Evolutionary conservation across 306 rosid genomes (phyloP), one percentile per base, ranked within the genome.

Genomic region (Fragaria ananassa): DNA sequence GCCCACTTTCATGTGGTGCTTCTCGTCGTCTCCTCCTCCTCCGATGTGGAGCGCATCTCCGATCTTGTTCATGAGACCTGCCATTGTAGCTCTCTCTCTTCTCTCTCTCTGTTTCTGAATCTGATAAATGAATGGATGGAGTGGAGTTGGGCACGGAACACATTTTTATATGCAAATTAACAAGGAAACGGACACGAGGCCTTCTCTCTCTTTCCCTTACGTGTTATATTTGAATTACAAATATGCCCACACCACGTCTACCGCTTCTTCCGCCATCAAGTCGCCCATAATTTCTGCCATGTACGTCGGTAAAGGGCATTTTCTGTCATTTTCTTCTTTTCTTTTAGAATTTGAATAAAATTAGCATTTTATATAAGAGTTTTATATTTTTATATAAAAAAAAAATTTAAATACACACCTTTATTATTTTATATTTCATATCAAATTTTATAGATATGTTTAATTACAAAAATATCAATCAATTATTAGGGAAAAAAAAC

Each of bases 11-110:
- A 1, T 29, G 31, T 29, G 34, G 4, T 35, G 39, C 39, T 35
- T 5, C 39, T 5, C 39, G 5, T 35, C 39, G 31, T 29, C 31
- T 35, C 15, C 63, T 23, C 4, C 42, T n/a, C 80, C 80, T 19
- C 80, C 80, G 2, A 77, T 68, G 69, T 77, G 74, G 27, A 77
- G 80, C 17, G 68, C 54, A 13, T 68, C 80, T 42, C 54, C 74
- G 8, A 68, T 77, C 75, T 68, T 77, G 80, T 46, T 8, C 0
- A 77, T n/a, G 27, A 77, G 44, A n/a, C 80, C 80, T 11, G 80
- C 68, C 80, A 77, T 77, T 76, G 2, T 67, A 0, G 0, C 27
- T 51, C 14, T 18, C 14, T 6, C 8, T 29, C 31, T 29, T n/a
- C n/a, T n/a, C 31, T 29, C 1, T 29, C 31, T 0, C 1, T 56